Base-by-base conservation (phyloP, 2,329 filamentous ascomycete genomes). In the Bertia moriformis region DNA sequence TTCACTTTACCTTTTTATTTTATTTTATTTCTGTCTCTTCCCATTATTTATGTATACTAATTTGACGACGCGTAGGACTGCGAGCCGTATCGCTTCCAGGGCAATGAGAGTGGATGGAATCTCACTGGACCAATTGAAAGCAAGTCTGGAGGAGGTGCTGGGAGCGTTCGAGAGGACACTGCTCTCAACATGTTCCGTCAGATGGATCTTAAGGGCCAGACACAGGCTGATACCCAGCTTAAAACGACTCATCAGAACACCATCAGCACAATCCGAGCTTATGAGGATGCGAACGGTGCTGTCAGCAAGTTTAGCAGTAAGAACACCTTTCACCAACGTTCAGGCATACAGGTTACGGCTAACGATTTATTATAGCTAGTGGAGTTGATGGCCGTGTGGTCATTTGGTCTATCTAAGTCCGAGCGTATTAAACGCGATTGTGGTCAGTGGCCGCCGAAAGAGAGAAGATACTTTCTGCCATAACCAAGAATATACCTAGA, bases 231-330 rank as follows among this genome's bases (percentile, higher is more conserved):
- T 57, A 95, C 88, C 3, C 84, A 93, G 64, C 69, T 98, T 49
- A 91, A 86, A 64, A 96, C 91, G 10, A 77, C 91, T 37, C 91
- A 98, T 61, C 91, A 98, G 58, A 98, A 98, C 63, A 94, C 88
- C 18, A 84, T 98, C 54, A 86, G 75, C 53, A 94, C 78, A 2
- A 66, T 98, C 38, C 75, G 91, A 33, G 69, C 75, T 15, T 95
- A 81, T 55, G 75, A 87, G 51, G 71, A 71, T 41, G 66, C 67
- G 32, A 76, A 72, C 20, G 73, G 70, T 37, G 62, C 61, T 33
- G 76, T 93, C 7, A 72, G 63, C 43, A 86, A 88, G 61, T 89
- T 96, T 50, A 94, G 82, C 62, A 91, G 83, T 86, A 73, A 77
- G 82, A 10, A n/a, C n/a, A 7, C 73, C 48, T 36, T 37, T 24